These are phyloP conservation scores for Psophocarpus tetragonolobus DNA, from an alignment of 306 rosid genomes.

Conservation along the genomic window DNA sequence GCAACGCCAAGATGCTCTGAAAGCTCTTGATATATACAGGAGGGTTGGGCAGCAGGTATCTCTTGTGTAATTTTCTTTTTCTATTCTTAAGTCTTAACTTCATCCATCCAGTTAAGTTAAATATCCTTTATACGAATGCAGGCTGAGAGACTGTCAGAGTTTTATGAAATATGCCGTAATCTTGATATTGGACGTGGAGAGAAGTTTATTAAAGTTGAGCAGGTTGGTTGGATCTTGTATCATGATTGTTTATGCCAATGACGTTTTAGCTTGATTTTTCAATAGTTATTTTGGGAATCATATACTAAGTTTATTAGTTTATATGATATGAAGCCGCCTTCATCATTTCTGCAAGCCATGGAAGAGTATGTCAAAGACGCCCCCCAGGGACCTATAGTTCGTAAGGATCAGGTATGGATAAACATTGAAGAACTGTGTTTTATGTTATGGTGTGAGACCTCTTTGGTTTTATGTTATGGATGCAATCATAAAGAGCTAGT, in stretches of 20 bases:
- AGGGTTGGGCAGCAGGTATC: slow-evolving; percentile 96
- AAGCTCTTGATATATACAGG: slow-evolving; percentile 86
- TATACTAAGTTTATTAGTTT: slow-evolving; percentile 34
- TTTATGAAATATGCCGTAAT: slow-evolving; percentile 89
- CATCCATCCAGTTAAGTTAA: slow-evolving; percentile 16
- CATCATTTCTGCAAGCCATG: slow-evolving; percentile 97
- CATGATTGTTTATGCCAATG: slow-evolving; percentile 25
- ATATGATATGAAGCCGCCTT: slow-evolving; percentile 71
- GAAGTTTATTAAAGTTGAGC: slow-evolving; percentile 88
- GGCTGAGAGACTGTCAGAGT: slow-evolving; percentile 95
- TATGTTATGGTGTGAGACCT: not conserved
- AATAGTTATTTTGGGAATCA: not conserved
- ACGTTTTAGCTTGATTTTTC: slow-evolving; percentile 7
- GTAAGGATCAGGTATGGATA: slow-evolving; percentile 78
- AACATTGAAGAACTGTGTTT: slow-evolving; percentile 21
- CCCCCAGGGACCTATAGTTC: slow-evolving; percentile 65
- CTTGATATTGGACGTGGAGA: slow-evolving; percentile 94
- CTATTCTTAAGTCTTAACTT: slow-evolving; percentile 24
- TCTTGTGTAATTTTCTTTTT: slow-evolving; percentile 11
- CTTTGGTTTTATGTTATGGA: slow-evolving; percentile 3
- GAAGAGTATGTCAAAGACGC: slow-evolving; percentile 95
- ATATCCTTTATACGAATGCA: slow-evolving; percentile 39
- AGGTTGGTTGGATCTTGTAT: slow-evolving; percentile 54
- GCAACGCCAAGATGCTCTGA: slow-evolving; percentile 86
- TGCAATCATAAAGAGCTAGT: slow-evolving; percentile 8